Evolutionary conservation across 176 grass and related monocot species (phyloP), one percentile per base, ranked within the genome.

Genomic region (Carex kokanica): DNA sequence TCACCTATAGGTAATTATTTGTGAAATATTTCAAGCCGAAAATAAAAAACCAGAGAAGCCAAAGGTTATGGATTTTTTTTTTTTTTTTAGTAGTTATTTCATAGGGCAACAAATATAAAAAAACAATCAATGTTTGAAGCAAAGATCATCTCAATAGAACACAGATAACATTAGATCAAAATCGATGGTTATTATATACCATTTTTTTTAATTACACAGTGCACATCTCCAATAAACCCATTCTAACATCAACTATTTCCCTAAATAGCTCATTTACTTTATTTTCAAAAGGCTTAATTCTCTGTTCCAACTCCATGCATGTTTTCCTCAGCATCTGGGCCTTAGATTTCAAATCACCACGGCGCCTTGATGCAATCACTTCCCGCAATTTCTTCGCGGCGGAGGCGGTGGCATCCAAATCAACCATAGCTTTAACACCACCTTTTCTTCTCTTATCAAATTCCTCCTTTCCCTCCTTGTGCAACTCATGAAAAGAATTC

Each of bases 391-490:
- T 51, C 73, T 83, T 67, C 2, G 23, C 56, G 12, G 87, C 81
- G 0, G 71, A 69, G 13, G 82, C 85, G 2, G 87, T 85, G 5
- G 85, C 95, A 40, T 94, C 90, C 51, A 98, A 65, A 86, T 98
- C 95, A 2, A 87, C 81, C 90, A 97, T 87, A 47, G 83, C 93
- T 34, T 84, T 84, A 2, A 87, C 18, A 59, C 90, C 87, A 3
- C 81, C 81, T 80, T 88, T 98, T 73, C 92, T 80, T 23, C 90
- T 87, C 72, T 81, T 90, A 8, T 98, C 95, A 60, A 88, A 94
- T 86, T 86, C 92, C 62, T 93, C 92, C 78, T 88, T 91, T 34
- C 88, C 88, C 36, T 83, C 90, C 86, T 36, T 92, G 52, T 91
- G 90, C 87, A 93, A 34, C 17, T 93, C 92, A 20, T 87, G 87